These are phyloP conservation scores for Colletotrichum destructivum DNA, from an alignment of 2,329 filamentous ascomycete species.

Conservation along the genomic window DNA sequence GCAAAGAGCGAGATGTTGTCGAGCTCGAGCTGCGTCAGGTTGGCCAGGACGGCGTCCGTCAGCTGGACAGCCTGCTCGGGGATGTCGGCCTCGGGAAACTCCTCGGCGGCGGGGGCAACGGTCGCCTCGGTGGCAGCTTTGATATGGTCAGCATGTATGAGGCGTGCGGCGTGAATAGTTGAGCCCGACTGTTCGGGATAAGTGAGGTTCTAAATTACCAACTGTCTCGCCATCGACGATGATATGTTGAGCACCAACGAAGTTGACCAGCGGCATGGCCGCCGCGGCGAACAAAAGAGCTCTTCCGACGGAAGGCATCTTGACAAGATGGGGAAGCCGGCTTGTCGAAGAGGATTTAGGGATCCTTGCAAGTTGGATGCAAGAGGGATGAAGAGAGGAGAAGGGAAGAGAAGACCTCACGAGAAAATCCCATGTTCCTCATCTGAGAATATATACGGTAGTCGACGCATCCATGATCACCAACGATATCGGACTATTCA, in stretches of 20 bases:
- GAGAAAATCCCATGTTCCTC: neutral
- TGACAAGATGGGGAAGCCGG: slow-evolving; percentile 22
- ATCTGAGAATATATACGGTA: slow-evolving; percentile 16
- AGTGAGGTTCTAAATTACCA: slow-evolving; percentile 32
- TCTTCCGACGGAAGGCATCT: slow-evolving; percentile 30
- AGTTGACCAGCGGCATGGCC: slow-evolving; percentile 26
- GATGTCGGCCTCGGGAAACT: slow-evolving; percentile 35
- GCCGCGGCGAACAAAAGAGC: slow-evolving; percentile 29
- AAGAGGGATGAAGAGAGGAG: slow-evolving; percentile 18
- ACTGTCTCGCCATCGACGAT: slow-evolving; percentile 45
- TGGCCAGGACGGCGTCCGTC: slow-evolving; percentile 52
- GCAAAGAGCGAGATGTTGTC: slow-evolving; percentile 52
- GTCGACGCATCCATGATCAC: slow-evolving; percentile 6
- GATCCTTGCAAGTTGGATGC: slow-evolving; percentile 21
- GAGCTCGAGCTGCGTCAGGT: slow-evolving; percentile 49
- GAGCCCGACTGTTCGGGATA: neutral
- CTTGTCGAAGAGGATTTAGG: slow-evolving; percentile 8
- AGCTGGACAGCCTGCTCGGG: slow-evolving; percentile 49
- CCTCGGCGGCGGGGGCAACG: slow-evolving; percentile 44
- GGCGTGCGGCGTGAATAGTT: neutral
- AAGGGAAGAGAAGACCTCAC: slow-evolving; percentile 1
- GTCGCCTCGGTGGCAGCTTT: slow-evolving; percentile 41
- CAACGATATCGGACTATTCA: slow-evolving; percentile 14
- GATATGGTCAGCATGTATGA: slow-evolving; percentile 10
- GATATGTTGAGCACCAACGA: slow-evolving; percentile 46